Conservation (phyloP, 495 filamentous ascomycete species). For the Penicillium arizonense region DNA sequence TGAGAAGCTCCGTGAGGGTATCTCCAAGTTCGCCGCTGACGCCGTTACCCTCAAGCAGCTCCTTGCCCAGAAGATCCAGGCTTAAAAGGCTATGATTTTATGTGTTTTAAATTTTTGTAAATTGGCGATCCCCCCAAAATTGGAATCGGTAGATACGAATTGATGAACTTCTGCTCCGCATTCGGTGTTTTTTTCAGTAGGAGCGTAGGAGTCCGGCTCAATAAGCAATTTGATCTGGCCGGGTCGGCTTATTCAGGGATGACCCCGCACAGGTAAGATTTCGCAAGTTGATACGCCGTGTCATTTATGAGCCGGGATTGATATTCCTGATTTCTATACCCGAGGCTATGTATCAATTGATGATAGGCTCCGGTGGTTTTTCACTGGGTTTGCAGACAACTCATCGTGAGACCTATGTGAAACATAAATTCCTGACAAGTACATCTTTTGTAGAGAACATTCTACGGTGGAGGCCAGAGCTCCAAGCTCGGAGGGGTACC, state of each 20-base stretch:
- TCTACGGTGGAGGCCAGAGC: background rate
- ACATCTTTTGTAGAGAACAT: background rate
- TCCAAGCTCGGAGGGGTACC: background rate
- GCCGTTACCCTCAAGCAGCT: slow-evolving; percentile 91
- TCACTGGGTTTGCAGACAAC: background rate
- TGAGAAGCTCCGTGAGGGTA: slow-evolving; percentile 98
- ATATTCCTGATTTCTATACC: background rate
- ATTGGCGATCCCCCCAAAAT: slow-evolving; percentile 30
- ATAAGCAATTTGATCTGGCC: slow-evolving; percentile 16
- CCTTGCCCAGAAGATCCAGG: slow-evolving; percentile 79
- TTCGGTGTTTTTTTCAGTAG: background rate
- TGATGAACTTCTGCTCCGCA: slow-evolving; percentile 23
- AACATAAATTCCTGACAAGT: background rate
- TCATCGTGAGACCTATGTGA: background rate
- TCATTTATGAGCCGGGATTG: background rate
- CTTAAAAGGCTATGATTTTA: slow-evolving; percentile 30
- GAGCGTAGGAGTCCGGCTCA: slow-evolving; percentile 8
- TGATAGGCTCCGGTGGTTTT: background rate
- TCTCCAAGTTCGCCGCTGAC: slow-evolving; percentile 98
- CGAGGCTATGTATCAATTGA: background rate
- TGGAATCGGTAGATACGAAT: slow-evolving; percentile 43
- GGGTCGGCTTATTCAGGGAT: slow-evolving; percentile 25
- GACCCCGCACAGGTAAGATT: slow-evolving; percentile 19
- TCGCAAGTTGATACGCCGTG: background rate
- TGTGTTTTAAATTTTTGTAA: slow-evolving; percentile 23